Percentiles rank a stretch among this genome's conserved stretches.
Conservation (phyloP, 2,329 filamentous ascomycete species). For the Cladosporium halotolerans region DNA sequence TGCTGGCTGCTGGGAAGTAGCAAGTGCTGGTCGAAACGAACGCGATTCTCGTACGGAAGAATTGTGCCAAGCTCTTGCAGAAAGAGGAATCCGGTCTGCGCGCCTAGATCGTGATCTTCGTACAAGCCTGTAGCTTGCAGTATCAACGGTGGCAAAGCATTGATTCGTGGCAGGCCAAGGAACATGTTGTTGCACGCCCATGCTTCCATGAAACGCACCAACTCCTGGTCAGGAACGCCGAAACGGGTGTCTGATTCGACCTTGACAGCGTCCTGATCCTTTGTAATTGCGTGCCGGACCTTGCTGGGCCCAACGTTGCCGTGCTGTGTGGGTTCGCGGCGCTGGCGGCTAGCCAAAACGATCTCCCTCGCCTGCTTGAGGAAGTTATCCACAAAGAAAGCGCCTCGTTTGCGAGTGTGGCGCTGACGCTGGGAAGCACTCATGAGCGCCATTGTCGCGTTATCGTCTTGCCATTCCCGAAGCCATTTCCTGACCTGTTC, state of each 20-base stretch:
- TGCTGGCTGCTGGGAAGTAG: constrained; percentile 45
- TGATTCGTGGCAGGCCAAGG: constrained; percentile 45
- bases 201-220: constrained; percentile 63
- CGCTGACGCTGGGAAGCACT: neutral
- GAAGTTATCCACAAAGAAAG: constrained; percentile 32
- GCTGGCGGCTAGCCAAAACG: constrained; percentile 34
- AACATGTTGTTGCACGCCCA: constrained; percentile 59
- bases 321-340: constrained; percentile 29
- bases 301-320: constrained; percentile 37
- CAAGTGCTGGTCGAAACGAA: constrained; percentile 53
- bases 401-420: constrained; percentile 17
- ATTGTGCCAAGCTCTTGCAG: constrained; percentile 70
- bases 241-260: constrained; percentile 34
- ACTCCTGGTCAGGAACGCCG: constrained; percentile 45
- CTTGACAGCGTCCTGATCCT: constrained; percentile 20
- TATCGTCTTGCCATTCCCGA: constrained; percentile 48
- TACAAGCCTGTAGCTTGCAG: constrained; percentile 59
- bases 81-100: constrained; percentile 53
- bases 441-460: constrained; percentile 26
- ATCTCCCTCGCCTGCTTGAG: constrained; percentile 36
- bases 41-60: constrained; percentile 62
- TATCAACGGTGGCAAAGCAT: constrained; percentile 58
- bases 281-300: constrained; percentile 20
- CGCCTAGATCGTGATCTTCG: constrained; percentile 31
- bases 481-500: constrained; percentile 47